Percentiles rank a stretch among this genome's conserved stretches.
These are phyloP conservation scores for Neurospora hispaniola DNA, from an alignment of 495 filamentous ascomycete genomes.

Conservation along the genomic window DNA sequence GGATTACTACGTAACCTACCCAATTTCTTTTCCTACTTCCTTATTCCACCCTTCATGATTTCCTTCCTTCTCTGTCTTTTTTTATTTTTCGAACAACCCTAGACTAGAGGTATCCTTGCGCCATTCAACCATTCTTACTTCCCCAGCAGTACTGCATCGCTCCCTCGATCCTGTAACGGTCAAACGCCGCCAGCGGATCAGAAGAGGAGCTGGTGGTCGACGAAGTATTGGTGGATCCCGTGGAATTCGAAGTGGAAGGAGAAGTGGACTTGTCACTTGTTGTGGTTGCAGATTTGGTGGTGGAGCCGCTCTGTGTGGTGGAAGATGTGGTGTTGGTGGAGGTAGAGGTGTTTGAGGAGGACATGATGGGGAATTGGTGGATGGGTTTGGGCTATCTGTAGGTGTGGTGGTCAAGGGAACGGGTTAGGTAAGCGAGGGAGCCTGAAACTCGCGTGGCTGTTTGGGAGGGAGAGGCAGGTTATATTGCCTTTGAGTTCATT, in stretches of 20 bases:
- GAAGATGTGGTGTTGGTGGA: not conserved
- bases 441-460: too few relatives aligned
- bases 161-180: not conserved
- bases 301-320: not conserved
- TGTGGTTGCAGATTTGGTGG: not conserved
- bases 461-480: not conserved
- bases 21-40: too few relatives aligned
- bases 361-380: not conserved
- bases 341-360: not conserved
- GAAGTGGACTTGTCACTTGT: not conserved
- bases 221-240: not conserved
- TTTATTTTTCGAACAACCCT: too few relatives aligned
- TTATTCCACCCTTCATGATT: fast-evolving
- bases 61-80: too few relatives aligned
- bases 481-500: not conserved
- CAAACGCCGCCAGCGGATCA: not conserved
- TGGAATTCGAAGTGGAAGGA: not conserved
- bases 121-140: not conserved
- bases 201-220: not conserved
- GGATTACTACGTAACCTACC: too few relatives aligned
- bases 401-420: too few relatives aligned
- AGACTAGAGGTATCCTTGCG: too few relatives aligned
- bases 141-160: not conserved
- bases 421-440: too few relatives aligned
- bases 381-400: too few relatives aligned